A percentile compares a stretch with the other conserved stretches of the same genome.
Conservation (phyloP, 352 stramenopile species). For the Globisporangium paddicum region DNA sequence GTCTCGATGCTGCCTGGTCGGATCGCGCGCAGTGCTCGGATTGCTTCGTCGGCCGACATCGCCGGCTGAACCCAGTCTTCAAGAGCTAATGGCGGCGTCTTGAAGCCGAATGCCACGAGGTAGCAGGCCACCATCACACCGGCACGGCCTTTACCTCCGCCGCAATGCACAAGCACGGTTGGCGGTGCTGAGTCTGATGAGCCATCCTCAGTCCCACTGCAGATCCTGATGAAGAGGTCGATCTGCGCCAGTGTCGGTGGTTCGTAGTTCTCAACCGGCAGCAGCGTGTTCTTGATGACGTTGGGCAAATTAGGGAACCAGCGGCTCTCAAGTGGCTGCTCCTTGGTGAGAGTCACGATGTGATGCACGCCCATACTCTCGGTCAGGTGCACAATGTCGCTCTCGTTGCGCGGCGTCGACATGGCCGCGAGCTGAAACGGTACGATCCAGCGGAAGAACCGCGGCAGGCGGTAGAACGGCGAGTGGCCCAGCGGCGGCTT, state of each 20-base stretch:
- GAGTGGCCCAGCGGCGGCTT: not conserved
- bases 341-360: conserved; percentile 34
- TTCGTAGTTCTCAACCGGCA: conserved; percentile 54
- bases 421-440: conserved; percentile 36
- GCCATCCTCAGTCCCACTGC: conserved; percentile 11
- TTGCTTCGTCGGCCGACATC: conserved; percentile 38
- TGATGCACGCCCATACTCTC: conserved; percentile 25
- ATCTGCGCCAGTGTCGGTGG: conserved; percentile 50
- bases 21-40: conserved; percentile 33
- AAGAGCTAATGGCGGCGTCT: conserved; percentile 14
- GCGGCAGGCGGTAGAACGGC: conserved; percentile 22
- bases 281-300: conserved; percentile 29
- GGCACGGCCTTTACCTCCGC: conserved; percentile 55
- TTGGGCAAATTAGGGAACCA: conserved; percentile 25
- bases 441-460: conserved; percentile 46
- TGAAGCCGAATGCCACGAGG: conserved; percentile 57
- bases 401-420: conserved; percentile 29
- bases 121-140: conserved; percentile 67
- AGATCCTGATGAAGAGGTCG: conserved; percentile 49
- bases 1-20: conserved; percentile 59
- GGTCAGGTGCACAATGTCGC: conserved; percentile 27
- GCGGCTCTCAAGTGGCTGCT: conserved; percentile 23
- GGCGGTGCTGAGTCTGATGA: not conserved
- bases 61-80: conserved; percentile 32
- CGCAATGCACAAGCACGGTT: conserved; percentile 56